Evolutionary conservation across 441 rosid genomes (phyloP), one percentile per base, ranked within the genome.

Genomic region (Euphorbia schlechtendalii): DNA sequence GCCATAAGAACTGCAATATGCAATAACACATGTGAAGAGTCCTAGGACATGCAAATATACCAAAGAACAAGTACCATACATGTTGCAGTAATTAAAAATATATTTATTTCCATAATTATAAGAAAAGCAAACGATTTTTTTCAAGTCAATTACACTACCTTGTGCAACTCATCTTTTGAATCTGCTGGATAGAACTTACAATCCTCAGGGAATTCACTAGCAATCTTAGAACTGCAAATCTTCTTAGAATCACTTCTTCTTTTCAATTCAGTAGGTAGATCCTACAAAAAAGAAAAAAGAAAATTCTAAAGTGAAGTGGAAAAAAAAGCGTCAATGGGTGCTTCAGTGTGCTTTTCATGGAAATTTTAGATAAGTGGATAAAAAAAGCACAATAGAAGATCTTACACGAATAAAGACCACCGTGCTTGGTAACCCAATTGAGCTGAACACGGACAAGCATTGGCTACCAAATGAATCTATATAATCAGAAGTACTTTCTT

Each of bases 111-210:
- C 61, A 27, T 36, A 21, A 25, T 52, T 8, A 43, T n/a, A 6
- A 51, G 56, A 62, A 18, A 38, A 40, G 6, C 22, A 62, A 49
- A 25, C 49, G 12, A 45, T 8, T 30, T 28, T 43, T 20, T 38
- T 25, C 25, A 43, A 58, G 27, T 20, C 12, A 61, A 17, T 25
- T 14, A 55, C 40, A 52, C 43, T 72, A 93, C 99, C 97, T 93
- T 90, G 72, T 84, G 96, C 86, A 93, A 77, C 57, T 93, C 99
- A 64, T 88, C 96, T 78, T 74, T 84, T n/a, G 95, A 86, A 78
- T 93, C 96, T 58, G 92, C 96, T 22, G 88, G 82, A 79, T 73
- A 86, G 77, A 87, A 90, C 77, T 83, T 88, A 56, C 97, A 88
- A 72, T 93, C 96, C 74, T 86, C 89, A 9, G 96, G 96, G 73